Conservation (phyloP, 495 filamentous ascomycete species). For the Annulohypoxylon stygium region DNA sequence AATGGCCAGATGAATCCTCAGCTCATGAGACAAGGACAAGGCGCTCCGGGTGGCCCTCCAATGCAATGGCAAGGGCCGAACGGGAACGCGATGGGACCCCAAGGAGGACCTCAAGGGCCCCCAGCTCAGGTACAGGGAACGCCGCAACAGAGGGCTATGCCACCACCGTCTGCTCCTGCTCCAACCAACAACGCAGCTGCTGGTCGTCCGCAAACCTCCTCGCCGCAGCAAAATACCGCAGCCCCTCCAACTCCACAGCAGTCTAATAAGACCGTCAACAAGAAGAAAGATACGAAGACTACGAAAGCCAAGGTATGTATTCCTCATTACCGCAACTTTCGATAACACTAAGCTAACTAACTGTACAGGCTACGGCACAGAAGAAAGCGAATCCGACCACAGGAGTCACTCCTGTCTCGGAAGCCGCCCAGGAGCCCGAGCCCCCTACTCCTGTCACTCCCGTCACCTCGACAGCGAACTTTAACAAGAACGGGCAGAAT, state of each 20-base stretch:
- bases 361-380: conserved; percentile 70
- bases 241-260: conserved; percentile 91
- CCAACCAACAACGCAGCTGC: conserved; percentile 62
- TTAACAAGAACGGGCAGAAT: conserved; percentile 67
- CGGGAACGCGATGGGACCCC: conserved; percentile 72
- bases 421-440: conserved; percentile 75
- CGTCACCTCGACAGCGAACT: conserved; percentile 74
- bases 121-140: conserved; percentile 76
- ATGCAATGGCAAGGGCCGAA: conserved; percentile 73
- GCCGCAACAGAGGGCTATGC: conserved; percentile 85
- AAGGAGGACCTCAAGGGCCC: conserved; percentile 61
- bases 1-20: conserved; percentile 75
- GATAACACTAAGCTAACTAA: conserved; percentile 47
- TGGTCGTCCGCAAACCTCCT: conserved; percentile 76
- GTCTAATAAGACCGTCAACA: conserved; percentile 80
- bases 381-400: conserved; percentile 75
- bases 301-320: conserved; percentile 79
- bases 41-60: conserved; percentile 53
- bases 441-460: conserved; percentile 90
- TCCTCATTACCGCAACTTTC: conserved; percentile 19
- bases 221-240: conserved; percentile 79
- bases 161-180: conserved; percentile 86
- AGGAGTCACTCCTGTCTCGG: conserved; percentile 81
- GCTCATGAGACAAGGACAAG: conserved; percentile 55
- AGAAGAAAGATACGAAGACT: conserved; percentile 84